Evolutionary conservation across 768 basidiomycete species (phyloP).

Genomic region (Amanita rimosa): DNA sequence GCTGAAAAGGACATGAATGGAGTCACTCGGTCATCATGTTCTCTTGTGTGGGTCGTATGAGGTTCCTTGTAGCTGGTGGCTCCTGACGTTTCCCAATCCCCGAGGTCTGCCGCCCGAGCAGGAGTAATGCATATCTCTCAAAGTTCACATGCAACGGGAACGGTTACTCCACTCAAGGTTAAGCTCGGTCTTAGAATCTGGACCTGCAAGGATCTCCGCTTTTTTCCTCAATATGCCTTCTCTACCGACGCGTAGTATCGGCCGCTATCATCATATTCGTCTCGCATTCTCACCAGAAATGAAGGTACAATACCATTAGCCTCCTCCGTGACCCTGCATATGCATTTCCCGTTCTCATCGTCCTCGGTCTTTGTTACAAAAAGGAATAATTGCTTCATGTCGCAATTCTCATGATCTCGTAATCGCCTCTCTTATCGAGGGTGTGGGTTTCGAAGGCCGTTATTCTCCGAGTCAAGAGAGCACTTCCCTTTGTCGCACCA

Average conservation of each 20-base stretch:
- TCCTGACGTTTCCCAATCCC: not conserved
- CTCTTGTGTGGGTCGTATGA: not conserved
- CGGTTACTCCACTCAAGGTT: not conserved
- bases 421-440: not conserved
- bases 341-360: not conserved
- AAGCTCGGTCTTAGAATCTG: slow-evolving; percentile 1
- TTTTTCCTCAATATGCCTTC: not conserved
- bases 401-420: not conserved
- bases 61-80: not conserved
- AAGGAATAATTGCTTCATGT: not conserved
- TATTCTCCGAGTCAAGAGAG: not conserved
- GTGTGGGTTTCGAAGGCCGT: not conserved
- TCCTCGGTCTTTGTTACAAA: not conserved
- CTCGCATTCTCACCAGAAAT: not conserved
- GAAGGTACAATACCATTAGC: not conserved
- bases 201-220: not conserved
- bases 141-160: not conserved
- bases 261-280: not conserved
- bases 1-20: not conserved
- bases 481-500: slow-evolving; percentile 9
- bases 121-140: not conserved
- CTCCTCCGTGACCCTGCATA: not conserved
- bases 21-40: not conserved
- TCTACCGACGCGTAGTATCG: not conserved
- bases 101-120: not conserved